Conservation (phyloP, 2,329 filamentous ascomycete species). For the Leptographium lundbergii region DNA sequence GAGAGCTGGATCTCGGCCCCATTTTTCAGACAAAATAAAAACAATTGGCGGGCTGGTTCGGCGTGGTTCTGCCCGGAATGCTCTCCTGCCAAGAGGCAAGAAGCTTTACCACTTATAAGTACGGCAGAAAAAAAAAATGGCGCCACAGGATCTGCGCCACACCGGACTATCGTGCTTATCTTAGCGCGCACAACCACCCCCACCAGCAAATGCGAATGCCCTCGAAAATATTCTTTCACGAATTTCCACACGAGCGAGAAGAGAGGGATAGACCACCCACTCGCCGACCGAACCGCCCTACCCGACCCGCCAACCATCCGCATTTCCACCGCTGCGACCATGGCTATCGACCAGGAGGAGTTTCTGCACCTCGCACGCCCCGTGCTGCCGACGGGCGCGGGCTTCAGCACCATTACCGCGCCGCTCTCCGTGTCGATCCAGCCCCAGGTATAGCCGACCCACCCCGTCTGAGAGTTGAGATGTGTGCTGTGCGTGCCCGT, state of each 20-base stretch:
- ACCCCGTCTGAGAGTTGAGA: no score
- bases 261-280: background rate
- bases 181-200: conserved; percentile 39
- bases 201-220: conserved; percentile 16
- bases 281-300: conserved; percentile 10
- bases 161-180: conserved; percentile 24
- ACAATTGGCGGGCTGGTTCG: background rate
- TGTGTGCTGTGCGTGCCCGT: no score
- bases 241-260: conserved; percentile 3
- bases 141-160: background rate
- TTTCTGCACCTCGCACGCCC: conserved; percentile 94
- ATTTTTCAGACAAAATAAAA: conserved; percentile 17
- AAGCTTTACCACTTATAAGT: background rate
- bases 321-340: conserved; percentile 26
- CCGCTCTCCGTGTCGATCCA: conserved; percentile 91
- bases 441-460: conserved; percentile 60
- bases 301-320: conserved; percentile 5
- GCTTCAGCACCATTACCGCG: conserved; percentile 73
- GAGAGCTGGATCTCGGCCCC: conserved; percentile 21
- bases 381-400: conserved; percentile 67
- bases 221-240: conserved; percentile 14
- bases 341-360: conserved; percentile 68
- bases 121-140: conserved; percentile 3
- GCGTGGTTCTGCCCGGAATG: background rate
- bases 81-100: background rate